Conservation (phyloP, 345 rosid species). For the Acer yangbiense region DNA sequence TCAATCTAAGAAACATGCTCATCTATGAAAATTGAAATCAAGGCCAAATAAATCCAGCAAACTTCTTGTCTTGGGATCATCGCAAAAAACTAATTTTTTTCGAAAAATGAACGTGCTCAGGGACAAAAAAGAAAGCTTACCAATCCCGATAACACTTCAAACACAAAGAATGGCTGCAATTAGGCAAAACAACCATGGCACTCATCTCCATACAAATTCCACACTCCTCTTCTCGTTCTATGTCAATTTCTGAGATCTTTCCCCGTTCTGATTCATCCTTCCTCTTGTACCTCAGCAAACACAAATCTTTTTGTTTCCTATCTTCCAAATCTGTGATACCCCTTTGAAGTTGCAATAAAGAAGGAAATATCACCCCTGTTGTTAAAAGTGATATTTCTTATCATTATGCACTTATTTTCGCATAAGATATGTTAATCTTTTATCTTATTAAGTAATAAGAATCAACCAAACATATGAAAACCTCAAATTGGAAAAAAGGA, state of each 20-base stretch:
- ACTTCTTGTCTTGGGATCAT: background rate
- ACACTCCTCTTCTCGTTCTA: slow-evolving; percentile 74
- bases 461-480: too few relatives aligned
- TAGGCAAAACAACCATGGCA: slow-evolving; percentile 63
- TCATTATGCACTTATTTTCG: background rate
- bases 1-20: background rate
- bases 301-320: slow-evolving; percentile 62
- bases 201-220: slow-evolving; percentile 78
- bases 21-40: background rate
- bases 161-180: slow-evolving; percentile 76
- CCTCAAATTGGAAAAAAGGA: background rate
- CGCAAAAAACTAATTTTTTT: background rate
- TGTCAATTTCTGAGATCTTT: slow-evolving; percentile 52
- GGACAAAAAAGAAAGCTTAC: slow-evolving; percentile 37
- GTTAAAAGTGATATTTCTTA: background rate
- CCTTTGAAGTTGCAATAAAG: slow-evolving; percentile 68
- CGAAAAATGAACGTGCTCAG: background rate
- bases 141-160: slow-evolving; percentile 67
- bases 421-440: too few relatives aligned
- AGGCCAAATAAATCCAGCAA: background rate
- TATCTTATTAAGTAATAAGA: too few relatives aligned
- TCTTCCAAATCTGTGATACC: slow-evolving; percentile 76
- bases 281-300: slow-evolving; percentile 48
- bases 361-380: slow-evolving; percentile 75
- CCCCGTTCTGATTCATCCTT: slow-evolving; percentile 46